A percentile compares a stretch with the other conserved stretches of the same genome.
Evolutionary conservation across 2,329 filamentous ascomycete species (phyloP).

Genomic region (Pestalotiopsis sp.): DNA sequence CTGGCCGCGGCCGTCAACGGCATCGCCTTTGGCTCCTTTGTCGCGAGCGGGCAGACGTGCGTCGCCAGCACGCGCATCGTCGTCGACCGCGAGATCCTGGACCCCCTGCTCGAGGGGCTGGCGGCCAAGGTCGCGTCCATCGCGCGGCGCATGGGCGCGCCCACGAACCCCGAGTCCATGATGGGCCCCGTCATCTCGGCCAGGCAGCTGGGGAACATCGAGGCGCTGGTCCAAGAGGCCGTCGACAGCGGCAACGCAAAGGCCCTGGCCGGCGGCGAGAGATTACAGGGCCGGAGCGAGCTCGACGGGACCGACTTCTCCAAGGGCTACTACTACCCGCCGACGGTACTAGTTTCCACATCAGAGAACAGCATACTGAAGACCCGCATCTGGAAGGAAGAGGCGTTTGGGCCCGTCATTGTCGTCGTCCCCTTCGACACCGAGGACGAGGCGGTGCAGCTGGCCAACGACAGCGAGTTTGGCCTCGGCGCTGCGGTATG

Average conservation of each 20-base stretch:
- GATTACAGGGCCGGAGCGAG: conserved; percentile 48
- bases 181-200: conserved; percentile 68
- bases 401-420: conserved; percentile 83
- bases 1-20: conserved; percentile 70
- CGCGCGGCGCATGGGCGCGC: conserved; percentile 56
- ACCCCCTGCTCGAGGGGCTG: conserved; percentile 66
- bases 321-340: conserved; percentile 75
- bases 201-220: conserved; percentile 66
- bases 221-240: conserved; percentile 67
- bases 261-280: conserved; percentile 46
- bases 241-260: conserved; percentile 49
- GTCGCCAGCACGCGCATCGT: conserved; percentile 76
- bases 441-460: conserved; percentile 69
- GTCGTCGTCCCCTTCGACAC: conserved; percentile 75
- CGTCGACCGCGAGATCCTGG: conserved; percentile 69
- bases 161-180: conserved; percentile 56
- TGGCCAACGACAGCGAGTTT: conserved; percentile 76
- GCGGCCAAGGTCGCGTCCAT: conserved; percentile 63
- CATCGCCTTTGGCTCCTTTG: conserved; percentile 62
- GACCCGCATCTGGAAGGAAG: conserved; percentile 76
- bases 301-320: conserved; percentile 55
- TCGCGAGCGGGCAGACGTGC: conserved; percentile 59
- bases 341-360: conserved; percentile 67
- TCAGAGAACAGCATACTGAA: conserved; percentile 63
- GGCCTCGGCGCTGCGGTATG: conserved; percentile 78